Evolutionary conservation across 441 rosid genomes (phyloP), one percentile per base, ranked within the genome.

Genomic region (Metrosideros polymorpha): DNA sequence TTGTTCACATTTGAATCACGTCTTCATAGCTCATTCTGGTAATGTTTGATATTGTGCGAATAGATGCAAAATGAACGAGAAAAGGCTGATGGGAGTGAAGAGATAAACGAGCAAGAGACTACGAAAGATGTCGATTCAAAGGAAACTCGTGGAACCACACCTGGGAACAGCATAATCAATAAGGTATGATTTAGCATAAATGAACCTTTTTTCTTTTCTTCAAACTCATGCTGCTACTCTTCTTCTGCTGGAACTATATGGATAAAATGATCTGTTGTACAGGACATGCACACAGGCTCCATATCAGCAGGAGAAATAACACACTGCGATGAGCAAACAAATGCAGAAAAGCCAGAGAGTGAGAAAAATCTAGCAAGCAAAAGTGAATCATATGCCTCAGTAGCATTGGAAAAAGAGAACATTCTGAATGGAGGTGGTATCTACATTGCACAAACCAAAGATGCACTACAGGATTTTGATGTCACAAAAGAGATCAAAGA

Each of bases 61-160:
- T 85, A 94, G 95, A 90, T 85, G 57, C 61, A 66, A n/a, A 47
- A 84, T 59, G 93, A 86, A 86, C 87, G 27, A 84, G 89, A 83
- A 84, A 88, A 87, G 87, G 75, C 82, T 32, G 86, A 85, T 85
- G 88, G 45, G 52, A 83, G 45, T 90, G 90, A 89, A 90, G 87
- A 82, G 63, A 61, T 75, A 51, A 85, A 92, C 59, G 82, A 87
- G 50, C 87, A 88, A 32, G 86, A 83, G n/a, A 71, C 56, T 39
- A 89, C 85, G 87, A 89, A 89, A 85, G 89, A 87, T 39, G 85
- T 52, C 49, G 82, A 84, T 82, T 63, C 83, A 45, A 84, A 82
- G 86, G 91, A 89, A 84, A 83, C 82, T 71, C 89, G 87, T 77
- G 57, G 9, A 57, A 51, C 32, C 32, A 83, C 83, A 13, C 83